Evolutionary conservation across 768 basidiomycete species (phyloP), one percentile per base, ranked within the genome.

Genomic region (Trametes gibbosa): DNA sequence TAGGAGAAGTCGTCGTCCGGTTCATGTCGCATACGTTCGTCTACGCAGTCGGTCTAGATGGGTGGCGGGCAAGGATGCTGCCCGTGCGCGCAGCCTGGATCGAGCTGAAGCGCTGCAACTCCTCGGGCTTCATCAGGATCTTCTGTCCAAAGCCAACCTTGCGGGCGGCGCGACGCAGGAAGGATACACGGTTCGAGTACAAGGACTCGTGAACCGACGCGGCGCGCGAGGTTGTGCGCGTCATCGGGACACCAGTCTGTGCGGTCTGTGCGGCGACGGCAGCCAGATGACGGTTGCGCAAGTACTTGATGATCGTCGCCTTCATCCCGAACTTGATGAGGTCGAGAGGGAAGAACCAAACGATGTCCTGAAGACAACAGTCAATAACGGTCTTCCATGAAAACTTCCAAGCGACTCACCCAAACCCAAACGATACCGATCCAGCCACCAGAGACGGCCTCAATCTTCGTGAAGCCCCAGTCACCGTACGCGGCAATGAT

Each of bases 391-490:
- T 10, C 8, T 37, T 14, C 13, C 5, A 24, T 34, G 46, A 32
- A 29, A 48, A 25, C 37, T 21, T 23, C 50, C 12, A 56, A 50
- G 56, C 41, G 5, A 82, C 88, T 41, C 77, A 92, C 92, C 92
- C 92, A 95, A 65, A 95, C 82, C 95, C 95, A 98, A 59, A 96
- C 82, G 65, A 98, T 95, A 76, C 95, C 96, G 65, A 98, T 92
- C 95, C 95, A 98, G 25, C 87, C 90, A 70, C 91, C 95, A 61
- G 89, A 91, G 72, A 98, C 86, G 23, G 77, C 70, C 34, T 78
- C 72, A 63, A 98, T 90, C 53, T 87, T 72, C 34, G 95, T 95
- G 84, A 98, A 98, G 73, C 91, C 90, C 90, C 90, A 97, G 82
- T 97, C 70, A 67, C 82, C 95, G 75, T 89, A 98, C 12, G 80